Conservation (phyloP, 176 grass and related monocot species). For the Avena atlantica region DNA sequence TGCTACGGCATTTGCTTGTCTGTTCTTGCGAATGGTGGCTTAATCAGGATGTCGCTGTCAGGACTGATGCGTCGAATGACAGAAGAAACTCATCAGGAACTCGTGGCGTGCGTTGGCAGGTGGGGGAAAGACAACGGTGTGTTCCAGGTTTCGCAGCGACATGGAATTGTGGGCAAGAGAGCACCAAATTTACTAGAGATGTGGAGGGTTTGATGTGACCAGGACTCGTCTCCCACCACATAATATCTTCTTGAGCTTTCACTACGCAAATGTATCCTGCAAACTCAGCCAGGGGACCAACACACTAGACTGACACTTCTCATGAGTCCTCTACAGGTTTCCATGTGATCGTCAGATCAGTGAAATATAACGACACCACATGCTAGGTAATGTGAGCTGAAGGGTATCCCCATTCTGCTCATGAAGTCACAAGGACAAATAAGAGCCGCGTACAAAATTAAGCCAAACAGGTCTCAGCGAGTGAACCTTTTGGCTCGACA, state of each 20-base stretch:
- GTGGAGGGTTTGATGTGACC: constrained; percentile 34
- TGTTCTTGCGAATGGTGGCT: background rate
- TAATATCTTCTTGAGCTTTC: constrained; percentile 1
- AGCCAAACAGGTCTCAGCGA: constrained; percentile 15
- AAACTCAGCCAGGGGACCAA: background rate
- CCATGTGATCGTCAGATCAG: background rate
- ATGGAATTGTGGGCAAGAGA: constrained; percentile 44
- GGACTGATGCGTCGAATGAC: constrained; percentile 20
- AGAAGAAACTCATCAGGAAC: background rate
- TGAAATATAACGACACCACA: background rate
- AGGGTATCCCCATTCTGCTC: background rate
- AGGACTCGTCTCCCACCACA: constrained; percentile 41
- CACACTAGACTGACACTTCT: background rate
- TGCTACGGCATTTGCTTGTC: background rate
- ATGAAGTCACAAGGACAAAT: background rate
- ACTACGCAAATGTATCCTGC: background rate
- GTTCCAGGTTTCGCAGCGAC: constrained; percentile 30
- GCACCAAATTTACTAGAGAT: constrained; percentile 1
- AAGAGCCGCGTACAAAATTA: constrained; percentile 31
- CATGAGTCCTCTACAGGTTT: constrained; percentile 6
- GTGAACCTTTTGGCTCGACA: constrained; percentile 28
- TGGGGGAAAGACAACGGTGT: constrained; percentile 6
- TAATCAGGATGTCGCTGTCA: constrained; percentile 28
- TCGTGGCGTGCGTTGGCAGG: constrained; percentile 28
- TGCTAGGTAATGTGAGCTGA: background rate